These are phyloP conservation scores for Polyplosphaeria fusca DNA, from an alignment of 495 filamentous ascomycete genomes.

Conservation along the genomic window DNA sequence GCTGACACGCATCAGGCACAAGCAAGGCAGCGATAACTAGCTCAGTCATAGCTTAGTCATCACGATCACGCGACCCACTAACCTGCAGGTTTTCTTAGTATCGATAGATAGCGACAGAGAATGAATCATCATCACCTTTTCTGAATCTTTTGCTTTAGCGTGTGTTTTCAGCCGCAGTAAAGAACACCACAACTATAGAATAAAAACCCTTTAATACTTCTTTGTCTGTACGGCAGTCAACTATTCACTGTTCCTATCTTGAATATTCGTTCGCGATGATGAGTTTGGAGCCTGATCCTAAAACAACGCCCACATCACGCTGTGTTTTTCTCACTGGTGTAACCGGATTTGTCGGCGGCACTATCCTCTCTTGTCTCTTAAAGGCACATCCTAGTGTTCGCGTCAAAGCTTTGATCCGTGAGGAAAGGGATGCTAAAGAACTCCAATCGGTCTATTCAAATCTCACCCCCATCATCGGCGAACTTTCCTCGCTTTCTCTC, in stretches of 20 bases:
- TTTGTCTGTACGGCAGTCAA: slow-evolving; percentile 21
- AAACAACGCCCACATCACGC: slow-evolving; percentile 25
- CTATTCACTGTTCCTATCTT: slow-evolving; percentile 21
- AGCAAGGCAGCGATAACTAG: not conserved
- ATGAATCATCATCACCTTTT: slow-evolving; percentile 21
- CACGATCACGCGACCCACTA: not conserved
- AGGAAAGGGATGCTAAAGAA: slow-evolving; percentile 29
- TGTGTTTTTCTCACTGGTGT: slow-evolving; percentile 28
- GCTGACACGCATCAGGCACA: not conserved
- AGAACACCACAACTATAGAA: slow-evolving; percentile 17
- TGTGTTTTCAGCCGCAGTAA: slow-evolving; percentile 15
- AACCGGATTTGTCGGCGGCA: slow-evolving; percentile 26
- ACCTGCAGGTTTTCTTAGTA: slow-evolving; percentile 1
- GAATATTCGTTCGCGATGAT: slow-evolving; percentile 23
- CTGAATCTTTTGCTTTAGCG: slow-evolving; percentile 19
- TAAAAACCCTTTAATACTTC: slow-evolving; percentile 23
- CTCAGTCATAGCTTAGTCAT: slow-evolving; percentile 1
- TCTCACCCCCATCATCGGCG: slow-evolving; percentile 30
- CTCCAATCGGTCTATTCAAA: slow-evolving; percentile 31
- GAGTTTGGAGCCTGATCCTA: slow-evolving; percentile 25
- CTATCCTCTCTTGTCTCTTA: slow-evolving; percentile 29
- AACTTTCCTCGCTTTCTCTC: slow-evolving; percentile 28
- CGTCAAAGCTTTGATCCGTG: slow-evolving; percentile 29
- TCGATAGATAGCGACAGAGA: slow-evolving; percentile 11
- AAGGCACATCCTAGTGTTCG: slow-evolving; percentile 27